phyloP scores from a whole-genome alignment of 495 filamentous ascomycete species.

The Pyrenula massariospora region DNA sequence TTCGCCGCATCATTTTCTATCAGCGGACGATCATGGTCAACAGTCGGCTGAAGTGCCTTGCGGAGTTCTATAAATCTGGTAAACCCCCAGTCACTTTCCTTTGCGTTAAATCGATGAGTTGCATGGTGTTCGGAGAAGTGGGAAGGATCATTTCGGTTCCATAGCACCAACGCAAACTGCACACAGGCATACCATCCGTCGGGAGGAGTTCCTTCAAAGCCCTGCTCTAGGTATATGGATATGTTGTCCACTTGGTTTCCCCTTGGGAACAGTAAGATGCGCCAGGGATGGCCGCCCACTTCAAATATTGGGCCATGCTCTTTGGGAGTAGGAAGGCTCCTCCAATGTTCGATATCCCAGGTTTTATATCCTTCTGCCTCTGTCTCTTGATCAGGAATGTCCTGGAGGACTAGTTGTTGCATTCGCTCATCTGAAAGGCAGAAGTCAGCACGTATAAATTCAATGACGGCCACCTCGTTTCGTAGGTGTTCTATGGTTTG shows the following conservation, averaged over 20 bases:
- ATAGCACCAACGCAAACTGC: slow-evolving; percentile 87
- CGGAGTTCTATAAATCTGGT: slow-evolving; percentile 81
- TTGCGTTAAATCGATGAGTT: slow-evolving; percentile 85
- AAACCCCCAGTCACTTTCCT: slow-evolving; percentile 99
- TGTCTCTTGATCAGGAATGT: slow-evolving; percentile 63
- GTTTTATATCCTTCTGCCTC: slow-evolving; percentile 58
- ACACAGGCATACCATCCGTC: slow-evolving; percentile 95
- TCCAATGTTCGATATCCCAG: slow-evolving; percentile 81
- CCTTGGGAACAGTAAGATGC: slow-evolving; percentile 86
- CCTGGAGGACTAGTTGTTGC: slow-evolving; percentile 61
- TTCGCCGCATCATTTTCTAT: slow-evolving; percentile 80
- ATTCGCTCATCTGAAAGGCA: slow-evolving; percentile 61
- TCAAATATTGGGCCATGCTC: slow-evolving; percentile 82
- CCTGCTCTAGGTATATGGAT: slow-evolving; percentile 95
- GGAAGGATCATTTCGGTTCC: slow-evolving; percentile 81
- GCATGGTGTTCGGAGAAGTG: slow-evolving; percentile 61
- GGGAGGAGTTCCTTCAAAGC: slow-evolving; percentile 58
- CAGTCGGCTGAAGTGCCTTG: slow-evolving; percentile 62
- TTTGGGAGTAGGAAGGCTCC: slow-evolving; percentile 50
- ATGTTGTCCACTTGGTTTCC: slow-evolving; percentile 87
- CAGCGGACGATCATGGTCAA: slow-evolving; percentile 61
- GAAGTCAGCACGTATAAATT: slow-evolving; percentile 10
- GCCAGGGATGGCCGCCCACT: slow-evolving; percentile 84
- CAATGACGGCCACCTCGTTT: not conserved
- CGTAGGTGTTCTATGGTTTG: not conserved